phyloP scores from a whole-genome alignment of 352 stramenopile species.

The Phytophthora fragariae region DNA sequence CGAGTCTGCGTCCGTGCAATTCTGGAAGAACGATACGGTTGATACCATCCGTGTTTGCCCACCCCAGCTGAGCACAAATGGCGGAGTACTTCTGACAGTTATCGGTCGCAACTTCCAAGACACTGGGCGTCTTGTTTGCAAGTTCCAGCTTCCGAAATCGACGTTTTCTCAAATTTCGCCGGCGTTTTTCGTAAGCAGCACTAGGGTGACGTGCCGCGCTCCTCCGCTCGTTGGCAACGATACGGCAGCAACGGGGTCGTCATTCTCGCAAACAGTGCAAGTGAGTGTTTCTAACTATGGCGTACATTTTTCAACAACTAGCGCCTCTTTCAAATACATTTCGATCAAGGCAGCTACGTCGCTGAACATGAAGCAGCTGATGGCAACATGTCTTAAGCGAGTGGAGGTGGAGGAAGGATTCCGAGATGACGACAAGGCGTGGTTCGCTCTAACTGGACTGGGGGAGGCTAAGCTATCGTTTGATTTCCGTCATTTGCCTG shows the following conservation, averaged over 20 bases:
- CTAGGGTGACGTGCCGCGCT: constrained; percentile 79
- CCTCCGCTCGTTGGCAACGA: constrained; percentile 63
- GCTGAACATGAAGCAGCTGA: constrained; percentile 49
- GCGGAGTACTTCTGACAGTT: constrained; percentile 85
- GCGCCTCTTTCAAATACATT: constrained; percentile 55
- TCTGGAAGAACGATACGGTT: constrained; percentile 97
- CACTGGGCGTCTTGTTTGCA: constrained; percentile 86
- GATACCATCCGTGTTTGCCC: constrained; percentile 93
- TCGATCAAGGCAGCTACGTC: constrained; percentile 43
- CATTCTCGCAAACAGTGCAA: constrained; percentile 40
- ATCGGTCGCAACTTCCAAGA: constrained; percentile 96
- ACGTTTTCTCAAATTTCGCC: constrained; percentile 26
- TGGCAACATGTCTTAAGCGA: constrained; percentile 46
- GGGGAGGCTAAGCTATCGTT: constrained; percentile 95
- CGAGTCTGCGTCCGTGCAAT: constrained; percentile 69
- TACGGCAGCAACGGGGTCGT: constrained; percentile 14
- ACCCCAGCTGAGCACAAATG: constrained; percentile 35
- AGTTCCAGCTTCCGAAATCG: constrained; percentile 56
- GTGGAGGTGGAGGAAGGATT: constrained; percentile 77
- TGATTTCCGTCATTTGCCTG: constrained; percentile 94
- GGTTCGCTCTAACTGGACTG: constrained; percentile 93
- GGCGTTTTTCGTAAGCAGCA: constrained; percentile 85
- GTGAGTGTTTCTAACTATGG: constrained; percentile 89
- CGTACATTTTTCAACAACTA: constrained; percentile 72
- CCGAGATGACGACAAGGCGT: constrained; percentile 87